Evolutionary conservation across 2,329 filamentous ascomycete species (phyloP), one percentile per base, ranked within the genome.

Genomic region (Colletotrichum musae): DNA sequence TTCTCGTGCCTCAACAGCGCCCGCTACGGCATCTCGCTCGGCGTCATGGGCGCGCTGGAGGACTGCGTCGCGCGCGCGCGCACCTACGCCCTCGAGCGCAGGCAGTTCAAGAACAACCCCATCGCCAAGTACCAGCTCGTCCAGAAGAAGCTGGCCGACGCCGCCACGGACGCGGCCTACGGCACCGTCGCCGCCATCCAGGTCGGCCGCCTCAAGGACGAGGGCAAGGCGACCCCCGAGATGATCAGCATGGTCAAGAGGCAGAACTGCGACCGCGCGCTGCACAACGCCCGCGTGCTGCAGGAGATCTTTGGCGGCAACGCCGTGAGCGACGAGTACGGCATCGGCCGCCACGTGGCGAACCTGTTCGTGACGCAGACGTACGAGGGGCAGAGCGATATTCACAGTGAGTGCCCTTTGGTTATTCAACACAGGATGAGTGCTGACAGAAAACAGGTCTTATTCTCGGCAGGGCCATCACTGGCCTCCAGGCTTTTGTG

Each of bases 261-360:
- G 74, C 95, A 98, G 84, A 99, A 99, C 82, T 99, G 96, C 81
- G 96, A 99, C 81, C 86, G 92, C 60, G 96, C 96, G 16, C 84
- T 99, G 75, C 84, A 88, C 36, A 94, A 95, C 73, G 91, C 94
- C 21, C 88, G 96, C 73, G 84, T 87, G 77, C 84, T 99, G 70
- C 96, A 99, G 81, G 96, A 99, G 84, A 89, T 99, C 24, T 98
- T 99, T 83, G 96, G 96, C 67, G 96, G 96, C 36, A 99, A 99
- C 78, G 96, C 96, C n/a, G 94, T 96, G 58, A 97, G 94, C 77
- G 96, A 99, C 76, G 96, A 99, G 83, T 99, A 98, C 77, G 91
- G 91, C 71, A 98, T 99, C 77, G 96, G 94, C 16, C 90, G 96
- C 72, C 96, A 98, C 83, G 96, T 98, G 68, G 92, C 95, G 65